Base-by-base conservation (phyloP, 164 flowering plant genomes). In the Buxus sempervirens region DNA sequence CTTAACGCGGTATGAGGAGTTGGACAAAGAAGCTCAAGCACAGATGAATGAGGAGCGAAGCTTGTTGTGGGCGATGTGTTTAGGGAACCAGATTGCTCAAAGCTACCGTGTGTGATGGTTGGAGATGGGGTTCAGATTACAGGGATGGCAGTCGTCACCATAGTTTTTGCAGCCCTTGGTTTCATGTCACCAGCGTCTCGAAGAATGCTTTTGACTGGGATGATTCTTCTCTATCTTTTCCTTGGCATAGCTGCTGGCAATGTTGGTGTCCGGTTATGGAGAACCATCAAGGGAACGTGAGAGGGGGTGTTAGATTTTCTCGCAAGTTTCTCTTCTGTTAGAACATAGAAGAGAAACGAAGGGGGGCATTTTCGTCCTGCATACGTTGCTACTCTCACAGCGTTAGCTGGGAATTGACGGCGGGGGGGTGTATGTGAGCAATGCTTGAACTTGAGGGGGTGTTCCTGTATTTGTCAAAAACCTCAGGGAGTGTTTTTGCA, bases 11-110 rank as follows among this genome's bases (percentile, higher is more conserved):
- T 84, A 84, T 49, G 86, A 84, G 66, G 88, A 82, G 21, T 55
- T 84, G 70, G 87, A 85, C 77, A 85, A 86, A 68, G 90, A 86
- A 72, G 82, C 90, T 72, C 86, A 86, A 67, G 88, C 86, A 25
- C 88, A 86, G 75, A 86, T 84, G 86, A 86, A 86, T 64, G 90
- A 86, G 73, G 90, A 86, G 80, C 86, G 90, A 86, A 86, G 79
- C 86, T 85, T 63, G 88, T 86, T 48, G 90, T 84, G 26, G 90
- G 90, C 28, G 87, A 86, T 76, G 90, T 85, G 22, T 86, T 86
- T 54, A 76, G 90, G 70, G 90, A 81, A 42, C 81, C 80, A 9
- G 62, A 67, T 14, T 70, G 42, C 49, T 54, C 80, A 5, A 75
- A 72, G 65, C 78, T 80, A 26, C 77, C 77, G 10, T 77, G 80